phyloP scores from a whole-genome alignment of 129 eudicot species.

The Chrysanthemum seticuspe region DNA sequence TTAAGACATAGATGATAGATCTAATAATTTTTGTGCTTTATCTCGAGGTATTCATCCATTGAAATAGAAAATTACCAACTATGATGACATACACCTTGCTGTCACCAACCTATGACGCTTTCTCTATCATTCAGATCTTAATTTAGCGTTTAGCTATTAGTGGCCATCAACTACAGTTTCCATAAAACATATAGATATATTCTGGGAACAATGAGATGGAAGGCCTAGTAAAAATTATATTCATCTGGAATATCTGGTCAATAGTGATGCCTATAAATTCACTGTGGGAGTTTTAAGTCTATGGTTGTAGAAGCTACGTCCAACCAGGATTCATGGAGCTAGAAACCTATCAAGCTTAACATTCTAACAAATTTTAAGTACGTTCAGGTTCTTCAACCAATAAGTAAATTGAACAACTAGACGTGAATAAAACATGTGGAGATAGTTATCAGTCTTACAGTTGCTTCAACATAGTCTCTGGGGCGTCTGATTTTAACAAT shows the following conservation, averaged over 20 bases:
- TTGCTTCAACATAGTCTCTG: slow-evolving; percentile 63
- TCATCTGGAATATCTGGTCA: slow-evolving; percentile 13
- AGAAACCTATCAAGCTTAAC: slow-evolving; percentile 4
- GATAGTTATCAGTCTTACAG: slow-evolving; percentile 64
- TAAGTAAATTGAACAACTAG: slow-evolving; percentile 11
- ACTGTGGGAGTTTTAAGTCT: neutral
- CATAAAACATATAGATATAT: neutral
- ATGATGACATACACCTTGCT: slow-evolving; percentile 7
- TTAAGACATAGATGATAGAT: neutral
- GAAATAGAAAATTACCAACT: neutral
- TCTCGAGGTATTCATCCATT: slow-evolving; percentile 9
- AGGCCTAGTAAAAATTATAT: neutral
- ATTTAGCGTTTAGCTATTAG: neutral
- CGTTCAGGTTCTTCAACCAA: slow-evolving; percentile 15
- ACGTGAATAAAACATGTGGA: slow-evolving; percentile 14
- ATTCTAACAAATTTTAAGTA: slow-evolving; percentile 3
- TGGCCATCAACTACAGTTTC: neutral
- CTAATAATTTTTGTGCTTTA: neutral
- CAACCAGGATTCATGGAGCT: slow-evolving; percentile 7
- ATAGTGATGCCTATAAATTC: neutral
- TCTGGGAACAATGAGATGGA: neutral
- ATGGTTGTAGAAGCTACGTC: no score
- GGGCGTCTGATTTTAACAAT: slow-evolving; percentile 86
- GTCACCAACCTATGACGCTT: slow-evolving; percentile 6
- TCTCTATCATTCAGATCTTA: slow-evolving; percentile 9